These are phyloP conservation scores for Corylus heterophylla DNA, from an alignment of 306 rosid genomes.

Conservation along the genomic window DNA sequence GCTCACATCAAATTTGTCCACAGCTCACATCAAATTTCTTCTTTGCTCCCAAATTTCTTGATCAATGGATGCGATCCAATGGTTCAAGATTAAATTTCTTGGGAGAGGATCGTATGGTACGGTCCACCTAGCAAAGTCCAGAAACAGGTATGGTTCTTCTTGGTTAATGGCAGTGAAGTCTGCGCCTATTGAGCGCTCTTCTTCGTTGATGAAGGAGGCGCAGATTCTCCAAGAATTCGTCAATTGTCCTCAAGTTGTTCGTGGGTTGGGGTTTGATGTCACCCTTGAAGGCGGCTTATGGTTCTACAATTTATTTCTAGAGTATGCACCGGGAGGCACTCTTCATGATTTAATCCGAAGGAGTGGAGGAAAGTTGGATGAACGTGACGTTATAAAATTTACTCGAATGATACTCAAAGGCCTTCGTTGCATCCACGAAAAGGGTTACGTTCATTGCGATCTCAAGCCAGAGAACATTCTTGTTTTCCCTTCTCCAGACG, in stretches of 20 bases:
- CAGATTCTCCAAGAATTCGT: background rate
- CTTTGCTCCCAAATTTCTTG: too few relatives aligned
- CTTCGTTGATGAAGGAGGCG: background rate
- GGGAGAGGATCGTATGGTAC: too few relatives aligned
- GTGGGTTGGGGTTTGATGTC: background rate
- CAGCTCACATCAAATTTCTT: too few relatives aligned
- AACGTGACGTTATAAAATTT: background rate
- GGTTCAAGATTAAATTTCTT: too few relatives aligned
- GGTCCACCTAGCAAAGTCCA: too few relatives aligned
- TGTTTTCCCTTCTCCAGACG: background rate
- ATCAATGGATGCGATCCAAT: too few relatives aligned
- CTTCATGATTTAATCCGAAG: background rate
- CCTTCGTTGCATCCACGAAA: background rate
- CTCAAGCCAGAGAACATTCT: background rate
- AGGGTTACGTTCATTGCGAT: background rate
- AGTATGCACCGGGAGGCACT: background rate
- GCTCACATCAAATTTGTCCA: too few relatives aligned
- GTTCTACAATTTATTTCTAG: background rate
- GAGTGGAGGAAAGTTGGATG: background rate
- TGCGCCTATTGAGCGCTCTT: background rate
- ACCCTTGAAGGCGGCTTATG: background rate
- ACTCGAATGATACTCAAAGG: background rate
- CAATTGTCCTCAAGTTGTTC: background rate
- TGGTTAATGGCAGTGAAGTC: background rate
- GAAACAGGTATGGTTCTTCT: too few relatives aligned